Base-by-base conservation (phyloP, 2,329 filamentous ascomycete genomes). In the Aspergillus ibericus region DNA sequence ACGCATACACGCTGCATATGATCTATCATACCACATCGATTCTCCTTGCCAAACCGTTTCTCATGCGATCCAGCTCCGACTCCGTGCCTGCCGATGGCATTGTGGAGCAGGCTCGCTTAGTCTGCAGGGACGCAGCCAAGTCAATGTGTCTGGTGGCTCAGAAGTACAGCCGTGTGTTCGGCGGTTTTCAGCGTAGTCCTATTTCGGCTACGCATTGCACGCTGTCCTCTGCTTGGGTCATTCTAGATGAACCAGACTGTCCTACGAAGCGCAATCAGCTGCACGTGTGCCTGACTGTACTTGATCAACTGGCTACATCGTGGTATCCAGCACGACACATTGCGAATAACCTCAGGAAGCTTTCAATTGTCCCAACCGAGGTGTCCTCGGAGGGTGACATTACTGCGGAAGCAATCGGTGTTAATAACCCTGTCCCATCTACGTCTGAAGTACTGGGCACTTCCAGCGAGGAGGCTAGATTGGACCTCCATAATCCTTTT, bases 161-260 rank as follows among this genome's bases (percentile, higher is more conserved):
- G 42, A 70, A 69, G 51, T 75, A 75, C 52, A 62, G 70, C 22
- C 66, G 70, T 16, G 59, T 48, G 2, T 75, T 72, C 50, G 72
- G 72, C 38, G 69, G 66, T 46, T 75, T 76, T 59, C 71, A 61
- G 34, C 59, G 59, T 16, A 74, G 72, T 48, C 72, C 73, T 2
- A 66, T 76, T 1, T 69, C 72, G 2, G 68, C 73, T 0, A 75
- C 70, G 7, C 68, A 76, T 55, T 74, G 69, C 59, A 70, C 66
- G 10, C 63, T 75, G 7, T 75, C 68, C 0, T 70, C 69, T 1
- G 69, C 70, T 5, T 48, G 73, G 32, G 65, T 70, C 3, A 22
- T 58, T 18, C 36, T 58, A 1, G 42, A 55, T 2, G 36, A 53
- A n/a, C 36, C 35, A 5, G 35, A 53, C 29, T 29, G 20, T 42